A percentile compares a stretch with the other conserved stretches of the same genome.
phyloP scores from a whole-genome alignment of 169 alveolate genomes.

The Cryptosporidium baileyi region DNA sequence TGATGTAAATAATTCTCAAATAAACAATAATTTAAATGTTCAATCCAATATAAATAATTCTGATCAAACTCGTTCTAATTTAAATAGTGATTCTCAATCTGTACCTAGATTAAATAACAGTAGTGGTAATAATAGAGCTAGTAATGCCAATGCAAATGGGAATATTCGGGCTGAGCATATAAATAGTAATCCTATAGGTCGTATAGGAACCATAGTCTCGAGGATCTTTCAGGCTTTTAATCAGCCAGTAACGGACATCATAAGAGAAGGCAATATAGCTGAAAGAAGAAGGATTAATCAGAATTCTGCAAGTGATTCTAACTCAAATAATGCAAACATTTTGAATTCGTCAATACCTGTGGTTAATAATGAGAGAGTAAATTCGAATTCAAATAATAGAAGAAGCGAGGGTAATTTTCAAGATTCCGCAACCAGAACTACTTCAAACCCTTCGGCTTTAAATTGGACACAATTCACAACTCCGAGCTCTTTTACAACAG shows the following conservation, averaged over 20 bases:
- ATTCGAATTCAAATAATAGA: not conserved
- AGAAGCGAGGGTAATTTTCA: not conserved
- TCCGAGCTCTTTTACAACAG: not conserved
- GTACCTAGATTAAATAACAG: not conserved
- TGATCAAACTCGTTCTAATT: not conserved
- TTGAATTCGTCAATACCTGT: not conserved
- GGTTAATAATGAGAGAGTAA: not conserved
- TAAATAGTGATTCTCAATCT: not conserved
- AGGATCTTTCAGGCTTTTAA: slow-evolving; percentile 61
- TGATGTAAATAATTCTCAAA: not conserved
- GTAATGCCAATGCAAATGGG: not conserved
- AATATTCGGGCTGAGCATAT: not conserved
- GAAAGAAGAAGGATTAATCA: not conserved
- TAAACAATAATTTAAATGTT: not conserved
- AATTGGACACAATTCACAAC: slow-evolving; percentile 29
- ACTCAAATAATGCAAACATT: not conserved
- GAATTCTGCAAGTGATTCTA: not conserved
- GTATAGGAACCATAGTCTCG: slow-evolving; percentile 57
- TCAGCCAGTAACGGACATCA: slow-evolving; percentile 15
- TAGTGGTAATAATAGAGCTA: not conserved
- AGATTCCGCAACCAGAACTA: not conserved
- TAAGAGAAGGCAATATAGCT: not conserved
- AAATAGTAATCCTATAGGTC: slow-evolving; percentile 34
- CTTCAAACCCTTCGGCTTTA: not conserved
- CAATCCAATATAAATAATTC: not conserved